Evolutionary conservation across 768 basidiomycete species (phyloP).

Genomic region (Leucocoprinus leucothites): DNA sequence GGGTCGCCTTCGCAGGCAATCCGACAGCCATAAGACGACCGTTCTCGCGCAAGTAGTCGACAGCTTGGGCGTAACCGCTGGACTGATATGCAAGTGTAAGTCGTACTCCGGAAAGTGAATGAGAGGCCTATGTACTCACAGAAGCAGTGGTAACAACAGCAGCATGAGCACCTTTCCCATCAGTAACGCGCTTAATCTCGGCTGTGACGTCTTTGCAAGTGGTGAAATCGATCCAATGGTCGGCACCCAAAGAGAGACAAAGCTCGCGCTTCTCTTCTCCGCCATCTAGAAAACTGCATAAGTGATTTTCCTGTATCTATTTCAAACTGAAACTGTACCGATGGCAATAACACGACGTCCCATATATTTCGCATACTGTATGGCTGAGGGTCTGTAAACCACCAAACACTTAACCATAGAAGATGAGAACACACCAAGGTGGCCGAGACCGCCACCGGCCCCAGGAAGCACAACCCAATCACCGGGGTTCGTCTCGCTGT

Average conservation of each 20-base stretch:
- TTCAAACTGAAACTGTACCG: conserved; percentile 26
- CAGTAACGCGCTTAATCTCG: conserved; percentile 61
- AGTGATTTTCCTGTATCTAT: neutral
- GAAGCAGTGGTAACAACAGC: conserved; percentile 59
- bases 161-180: conserved; percentile 71
- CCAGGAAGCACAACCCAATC: conserved; percentile 79
- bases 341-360: conserved; percentile 81
- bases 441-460: conserved; percentile 81
- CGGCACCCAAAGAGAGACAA: conserved; percentile 61
- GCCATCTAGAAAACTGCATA: conserved; percentile 43
- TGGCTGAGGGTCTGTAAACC: conserved; percentile 32
- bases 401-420: neutral
- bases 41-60: conserved; percentile 72
- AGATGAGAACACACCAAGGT: conserved; percentile 50
- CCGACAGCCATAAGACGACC: conserved; percentile 81
- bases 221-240: conserved; percentile 78
- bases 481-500: conserved; percentile 58
- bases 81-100: conserved; percentile 19
- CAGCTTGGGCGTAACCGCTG: conserved; percentile 48
- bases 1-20: conserved; percentile 58
- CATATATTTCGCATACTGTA: conserved; percentile 79
- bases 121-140: conserved; percentile 20
- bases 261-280: conserved; percentile 71
- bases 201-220: conserved; percentile 60
- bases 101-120: neutral